Conservation (phyloP, 306 rosid species). For the Quercus gilva region DNA sequence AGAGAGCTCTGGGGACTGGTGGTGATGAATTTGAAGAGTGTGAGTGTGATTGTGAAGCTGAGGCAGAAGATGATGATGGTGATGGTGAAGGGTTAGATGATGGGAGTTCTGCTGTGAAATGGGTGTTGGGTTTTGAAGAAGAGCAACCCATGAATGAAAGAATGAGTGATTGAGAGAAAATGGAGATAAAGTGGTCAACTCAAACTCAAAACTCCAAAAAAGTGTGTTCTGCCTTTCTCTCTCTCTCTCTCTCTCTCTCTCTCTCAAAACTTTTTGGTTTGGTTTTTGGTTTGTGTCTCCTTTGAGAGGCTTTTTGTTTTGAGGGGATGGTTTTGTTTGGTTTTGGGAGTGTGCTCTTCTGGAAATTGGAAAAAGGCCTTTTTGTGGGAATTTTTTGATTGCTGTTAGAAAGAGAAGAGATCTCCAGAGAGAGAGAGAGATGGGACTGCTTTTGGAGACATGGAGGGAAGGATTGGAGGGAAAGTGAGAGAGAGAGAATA, state of each 20-base stretch:
- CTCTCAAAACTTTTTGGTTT: neutral
- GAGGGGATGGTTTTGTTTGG: neutral
- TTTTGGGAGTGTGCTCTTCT: neutral
- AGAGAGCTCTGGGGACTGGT: conserved; percentile 42
- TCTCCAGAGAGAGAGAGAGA: neutral
- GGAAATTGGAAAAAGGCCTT: neutral
- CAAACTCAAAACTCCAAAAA: neutral
- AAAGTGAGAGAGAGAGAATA: neutral
- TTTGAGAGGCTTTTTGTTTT: neutral
- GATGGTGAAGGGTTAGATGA: conserved; percentile 32
- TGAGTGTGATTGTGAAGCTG: conserved; percentile 26
- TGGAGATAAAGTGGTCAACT: neutral
- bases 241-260: neutral
- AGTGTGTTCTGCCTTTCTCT: too few species aligned
- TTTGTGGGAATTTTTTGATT: neutral
- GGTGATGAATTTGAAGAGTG: conserved; percentile 47
- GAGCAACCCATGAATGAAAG: conserved; percentile 86
- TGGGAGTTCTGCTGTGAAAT: conserved; percentile 34
- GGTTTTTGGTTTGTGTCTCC: neutral
- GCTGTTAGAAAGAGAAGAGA: neutral
- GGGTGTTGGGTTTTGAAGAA: conserved; percentile 62
- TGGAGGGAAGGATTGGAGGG: neutral
- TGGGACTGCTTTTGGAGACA: too few species aligned
- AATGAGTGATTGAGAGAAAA: conserved; percentile 4
- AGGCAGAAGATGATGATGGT: conserved; percentile 17